Conservation (phyloP, 2,329 filamentous ascomycete genomes). For the Ceratocystis albifundus region DNA sequence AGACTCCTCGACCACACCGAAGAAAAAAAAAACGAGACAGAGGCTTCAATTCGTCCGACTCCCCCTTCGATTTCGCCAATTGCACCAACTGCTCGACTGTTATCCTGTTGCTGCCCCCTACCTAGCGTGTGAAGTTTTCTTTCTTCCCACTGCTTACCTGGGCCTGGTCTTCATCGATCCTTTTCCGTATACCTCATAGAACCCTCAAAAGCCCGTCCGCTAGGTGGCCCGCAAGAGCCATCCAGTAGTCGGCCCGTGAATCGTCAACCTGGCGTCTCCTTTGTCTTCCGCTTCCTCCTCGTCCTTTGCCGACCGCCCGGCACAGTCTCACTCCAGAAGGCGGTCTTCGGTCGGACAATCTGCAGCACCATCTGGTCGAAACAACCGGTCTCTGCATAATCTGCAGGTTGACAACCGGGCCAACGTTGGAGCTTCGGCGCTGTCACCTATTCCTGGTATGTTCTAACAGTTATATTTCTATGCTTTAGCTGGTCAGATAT, state of each 20-base stretch:
- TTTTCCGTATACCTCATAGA: neutral
- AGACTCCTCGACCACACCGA: neutral
- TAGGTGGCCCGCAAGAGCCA: slow-evolving; percentile 22
- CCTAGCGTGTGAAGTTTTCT: neutral
- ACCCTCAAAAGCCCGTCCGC: slow-evolving; percentile 21
- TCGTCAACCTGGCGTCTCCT: slow-evolving; percentile 26
- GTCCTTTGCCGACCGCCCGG: slow-evolving; percentile 41
- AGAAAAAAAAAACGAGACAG: neutral
- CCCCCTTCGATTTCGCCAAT: neutral
- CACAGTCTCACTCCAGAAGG: slow-evolving; percentile 40
- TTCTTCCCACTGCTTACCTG: neutral
- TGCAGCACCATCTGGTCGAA: slow-evolving; percentile 29
- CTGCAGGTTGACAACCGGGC: slow-evolving; percentile 19
- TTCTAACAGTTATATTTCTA: neutral
- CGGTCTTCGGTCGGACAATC: slow-evolving; percentile 37
- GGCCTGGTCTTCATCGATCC: neutral
- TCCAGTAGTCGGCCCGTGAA: slow-evolving; percentile 22
- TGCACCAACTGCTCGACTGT: neutral
- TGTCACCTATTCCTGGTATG: slow-evolving; percentile 23
- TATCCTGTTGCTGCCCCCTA: neutral
- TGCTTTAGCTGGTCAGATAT: neutral
- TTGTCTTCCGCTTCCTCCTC: slow-evolving; percentile 38
- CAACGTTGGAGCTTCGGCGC: slow-evolving; percentile 14
- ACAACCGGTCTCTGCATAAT: slow-evolving; percentile 19
- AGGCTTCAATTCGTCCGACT: neutral